These are phyloP conservation scores for Rosa persica DNA, from an alignment of 306 rosid species.

Conservation along the genomic window DNA sequence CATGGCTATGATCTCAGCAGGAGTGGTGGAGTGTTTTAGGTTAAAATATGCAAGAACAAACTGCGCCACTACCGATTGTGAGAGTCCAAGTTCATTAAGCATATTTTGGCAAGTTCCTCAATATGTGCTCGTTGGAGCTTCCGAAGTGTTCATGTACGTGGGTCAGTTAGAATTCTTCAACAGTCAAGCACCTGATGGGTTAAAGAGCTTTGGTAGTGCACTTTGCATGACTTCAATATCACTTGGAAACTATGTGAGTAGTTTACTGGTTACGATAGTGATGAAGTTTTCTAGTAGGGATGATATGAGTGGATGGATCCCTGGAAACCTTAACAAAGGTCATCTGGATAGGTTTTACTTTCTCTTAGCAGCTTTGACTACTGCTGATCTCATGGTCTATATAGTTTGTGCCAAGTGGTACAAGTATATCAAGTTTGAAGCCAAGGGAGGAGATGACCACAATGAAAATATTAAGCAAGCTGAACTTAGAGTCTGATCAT, in stretches of 20 bases:
- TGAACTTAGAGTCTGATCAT: not conserved
- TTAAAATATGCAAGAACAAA: constrained; percentile 34
- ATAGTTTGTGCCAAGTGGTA: constrained; percentile 69
- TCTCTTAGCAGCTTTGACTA: constrained; percentile 66
- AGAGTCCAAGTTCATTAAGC: constrained; percentile 51
- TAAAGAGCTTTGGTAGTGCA: constrained; percentile 85
- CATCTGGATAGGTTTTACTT: constrained; percentile 70
- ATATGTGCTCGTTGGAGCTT: constrained; percentile 67
- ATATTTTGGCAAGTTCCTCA: constrained; percentile 84
- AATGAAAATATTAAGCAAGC: not conserved
- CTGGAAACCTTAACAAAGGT: constrained; percentile 66
- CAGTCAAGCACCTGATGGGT: constrained; percentile 72
- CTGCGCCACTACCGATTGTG: constrained; percentile 28
- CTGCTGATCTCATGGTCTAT: constrained; percentile 49
- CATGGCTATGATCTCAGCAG: constrained; percentile 66
- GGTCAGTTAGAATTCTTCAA: constrained; percentile 80
- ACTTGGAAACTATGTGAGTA: constrained; percentile 72
- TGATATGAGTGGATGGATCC: constrained; percentile 76
- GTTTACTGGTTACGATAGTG: constrained; percentile 65
- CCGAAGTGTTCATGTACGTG: constrained; percentile 84
- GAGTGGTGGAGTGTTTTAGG: constrained; percentile 56
- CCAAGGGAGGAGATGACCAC: constrained; percentile 22
- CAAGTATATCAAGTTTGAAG: constrained; percentile 61
- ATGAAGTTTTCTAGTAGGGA: constrained; percentile 59
- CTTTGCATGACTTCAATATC: constrained; percentile 84